Evolutionary conservation across 352 stramenopile species (phyloP).

Genomic region (Globisporangium spinosum): DNA sequence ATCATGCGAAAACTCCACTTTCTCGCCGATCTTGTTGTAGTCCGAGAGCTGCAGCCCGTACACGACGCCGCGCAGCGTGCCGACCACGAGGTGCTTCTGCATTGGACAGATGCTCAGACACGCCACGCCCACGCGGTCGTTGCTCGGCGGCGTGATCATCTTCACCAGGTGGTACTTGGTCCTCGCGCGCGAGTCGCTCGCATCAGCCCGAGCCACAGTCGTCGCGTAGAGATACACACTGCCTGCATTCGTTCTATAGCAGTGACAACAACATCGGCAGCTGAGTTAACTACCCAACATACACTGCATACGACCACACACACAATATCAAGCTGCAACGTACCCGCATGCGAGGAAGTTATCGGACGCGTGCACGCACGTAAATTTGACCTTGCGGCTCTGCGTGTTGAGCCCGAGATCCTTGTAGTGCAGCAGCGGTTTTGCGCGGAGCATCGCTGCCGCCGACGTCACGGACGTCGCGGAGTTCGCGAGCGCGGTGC

Average conservation of each 20-base stretch:
- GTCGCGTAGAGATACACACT: conserved; percentile 83
- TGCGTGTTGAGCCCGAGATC: conserved; percentile 52
- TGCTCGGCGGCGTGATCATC: conserved; percentile 72
- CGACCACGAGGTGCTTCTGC: conserved; percentile 79
- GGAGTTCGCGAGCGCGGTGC: conserved; percentile 10
- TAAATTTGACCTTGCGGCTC: conserved; percentile 70
- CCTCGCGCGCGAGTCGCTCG: conserved; percentile 21
- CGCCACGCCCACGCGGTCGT: conserved; percentile 66
- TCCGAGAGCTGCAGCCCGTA: conserved; percentile 79
- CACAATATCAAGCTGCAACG: conserved; percentile 10
- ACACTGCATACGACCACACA: not conserved
- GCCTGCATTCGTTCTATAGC: conserved; percentile 57
- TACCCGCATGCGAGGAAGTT: conserved; percentile 86
- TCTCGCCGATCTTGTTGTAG: conserved; percentile 86
- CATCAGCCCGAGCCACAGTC: conserved; percentile 37
- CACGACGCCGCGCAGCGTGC: conserved; percentile 72
- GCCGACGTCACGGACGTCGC: not conserved
- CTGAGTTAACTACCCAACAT: not conserved
- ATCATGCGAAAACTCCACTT: conserved; percentile 85
- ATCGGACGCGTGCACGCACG: conserved; percentile 79
- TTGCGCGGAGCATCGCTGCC: conserved; percentile 27
- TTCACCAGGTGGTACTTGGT: conserved; percentile 86
- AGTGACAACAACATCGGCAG: not conserved
- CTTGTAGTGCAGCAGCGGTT: conserved; percentile 71
- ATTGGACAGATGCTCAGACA: conserved; percentile 77